Percentiles rank a stretch among this genome's conserved stretches.
Conservation (phyloP, 257 asterid species). For the Osmanthus fragrans region DNA sequence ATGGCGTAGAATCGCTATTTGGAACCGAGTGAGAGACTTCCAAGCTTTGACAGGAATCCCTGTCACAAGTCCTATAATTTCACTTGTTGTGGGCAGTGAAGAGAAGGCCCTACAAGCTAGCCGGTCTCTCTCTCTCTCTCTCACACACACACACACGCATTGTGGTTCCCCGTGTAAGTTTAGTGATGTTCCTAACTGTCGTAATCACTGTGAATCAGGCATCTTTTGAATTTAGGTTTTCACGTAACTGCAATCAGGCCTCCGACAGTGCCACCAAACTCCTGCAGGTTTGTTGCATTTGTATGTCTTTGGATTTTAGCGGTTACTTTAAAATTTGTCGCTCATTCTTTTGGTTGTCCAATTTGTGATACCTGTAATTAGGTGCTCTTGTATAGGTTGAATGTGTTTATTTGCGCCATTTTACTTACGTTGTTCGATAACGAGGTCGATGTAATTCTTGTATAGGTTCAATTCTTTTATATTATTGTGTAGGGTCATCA, state of each 20-base stretch:
- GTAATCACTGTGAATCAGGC: slow-evolving; percentile 52
- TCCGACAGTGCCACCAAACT: slow-evolving; percentile 93
- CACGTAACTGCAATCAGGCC: slow-evolving; percentile 92
- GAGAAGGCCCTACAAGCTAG: slow-evolving; percentile 91
- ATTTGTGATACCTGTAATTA: slow-evolving; percentile 35
- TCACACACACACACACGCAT: neutral
- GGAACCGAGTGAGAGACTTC: slow-evolving; percentile 69
- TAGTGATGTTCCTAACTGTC: slow-evolving; percentile 20
- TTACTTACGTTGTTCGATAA: slow-evolving; percentile 39
- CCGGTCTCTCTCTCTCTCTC: slow-evolving; percentile 46
- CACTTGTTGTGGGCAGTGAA: slow-evolving; percentile 79
- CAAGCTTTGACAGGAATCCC: slow-evolving; percentile 50
- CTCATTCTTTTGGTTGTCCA: slow-evolving; percentile 5
- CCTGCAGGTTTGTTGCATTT: slow-evolving; percentile 76
- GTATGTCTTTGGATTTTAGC: neutral
- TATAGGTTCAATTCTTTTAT: neutral
- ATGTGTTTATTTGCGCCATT: neutral
- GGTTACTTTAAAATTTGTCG: neutral
- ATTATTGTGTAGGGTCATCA: neutral
- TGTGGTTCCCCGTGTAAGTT: neutral
- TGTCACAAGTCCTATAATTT: slow-evolving; percentile 47
- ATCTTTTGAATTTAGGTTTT: slow-evolving; percentile 75
- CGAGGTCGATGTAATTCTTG: neutral
- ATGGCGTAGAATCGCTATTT: slow-evolving; percentile 81
- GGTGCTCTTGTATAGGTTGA: slow-evolving; percentile 59